Base-by-base conservation (phyloP, 306 rosid genomes). In the Acacia acuminata region DNA sequence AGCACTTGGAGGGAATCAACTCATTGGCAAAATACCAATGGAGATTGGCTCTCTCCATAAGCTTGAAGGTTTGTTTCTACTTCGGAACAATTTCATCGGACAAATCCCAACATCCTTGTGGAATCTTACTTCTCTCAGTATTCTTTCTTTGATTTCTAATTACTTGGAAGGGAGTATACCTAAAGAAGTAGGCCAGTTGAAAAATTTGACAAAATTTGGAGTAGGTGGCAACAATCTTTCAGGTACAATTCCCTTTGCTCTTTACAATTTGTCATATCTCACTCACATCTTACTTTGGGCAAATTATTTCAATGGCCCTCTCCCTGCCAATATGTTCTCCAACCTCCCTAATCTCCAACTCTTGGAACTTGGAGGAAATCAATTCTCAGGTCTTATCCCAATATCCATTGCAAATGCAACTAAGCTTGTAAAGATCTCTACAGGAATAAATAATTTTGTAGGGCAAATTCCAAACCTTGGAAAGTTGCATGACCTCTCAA, bases 391-490 rank as follows among this genome's bases (percentile, higher is more conserved):
- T 3, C 36, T 0, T 0, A 32, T 32, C 36, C 36, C 36, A 32
- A 32, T 4, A 32, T 32, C 36, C 36, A 32, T 32, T 32, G 36
- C 2, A 32, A 32, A 32, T 0, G 36, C 36, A 2, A 32, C 36
- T 3, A 32, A 2, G 36, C 36, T 32, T 32, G 4, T 3, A 32
- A 3, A 0, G 0, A 24, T 80, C 1, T 69, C 60, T 17, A 53
- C 72, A 19, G 22, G 14, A 58, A 0, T 0, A 1, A 80, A 71
- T 45, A 0, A 72, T 2, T 80, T 80, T 36, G 60, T 20, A 8
- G 83, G 78, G 17, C 47, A 27, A 58, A 14, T 64, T 25, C 69
- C 69, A 64, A 71, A 30, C 38, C 61, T 80, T 4, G 83, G 72
- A 24, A 80, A 32, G 16, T 48, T 72, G 16, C 36, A 11, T 30